Evolutionary conservation across 1,284 basidiomycete species (phyloP).

Genomic region (Ganoderma multipileum): DNA sequence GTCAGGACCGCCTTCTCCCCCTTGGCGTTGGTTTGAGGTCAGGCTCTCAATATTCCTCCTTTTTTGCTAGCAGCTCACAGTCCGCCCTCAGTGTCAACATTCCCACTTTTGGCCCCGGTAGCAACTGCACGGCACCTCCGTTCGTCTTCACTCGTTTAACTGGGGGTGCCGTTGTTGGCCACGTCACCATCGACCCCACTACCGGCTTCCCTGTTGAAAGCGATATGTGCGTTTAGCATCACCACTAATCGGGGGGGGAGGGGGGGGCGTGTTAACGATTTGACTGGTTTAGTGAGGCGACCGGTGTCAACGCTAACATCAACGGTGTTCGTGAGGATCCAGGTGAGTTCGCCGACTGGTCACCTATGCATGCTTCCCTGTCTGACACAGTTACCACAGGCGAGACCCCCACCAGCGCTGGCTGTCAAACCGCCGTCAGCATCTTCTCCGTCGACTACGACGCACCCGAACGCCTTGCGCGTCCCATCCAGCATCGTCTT

Average conservation of each 20-base stretch:
- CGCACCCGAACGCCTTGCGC: conserved; percentile 32
- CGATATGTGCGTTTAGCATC: conserved; percentile 29
- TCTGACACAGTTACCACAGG: conserved; percentile 20
- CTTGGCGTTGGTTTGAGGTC: conserved; percentile 38
- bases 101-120: conserved; percentile 35
- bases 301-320: conserved; percentile 35
- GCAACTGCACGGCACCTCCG: conserved; percentile 36
- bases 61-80: neutral
- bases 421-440: conserved; percentile 38
- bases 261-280: neutral
- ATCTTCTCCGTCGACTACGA: conserved; percentile 41
- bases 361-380: neutral
- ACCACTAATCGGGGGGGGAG: too few species aligned
- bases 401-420: conserved; percentile 35
- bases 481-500: conserved; percentile 33
- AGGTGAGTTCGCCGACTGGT: conserved; percentile 25
- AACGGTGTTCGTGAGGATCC: conserved; percentile 35
- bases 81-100: conserved; percentile 32
- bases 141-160: conserved; percentile 39
- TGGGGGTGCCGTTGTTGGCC: conserved; percentile 32
- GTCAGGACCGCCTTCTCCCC: conserved; percentile 34
- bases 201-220: conserved; percentile 35
- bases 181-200: conserved; percentile 30
- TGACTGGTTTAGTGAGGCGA: conserved; percentile 23
- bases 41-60: conserved; percentile 1